Evolutionary conservation across 345 rosid species (phyloP).

Genomic region (Pseudoturritis turrita): DNA sequence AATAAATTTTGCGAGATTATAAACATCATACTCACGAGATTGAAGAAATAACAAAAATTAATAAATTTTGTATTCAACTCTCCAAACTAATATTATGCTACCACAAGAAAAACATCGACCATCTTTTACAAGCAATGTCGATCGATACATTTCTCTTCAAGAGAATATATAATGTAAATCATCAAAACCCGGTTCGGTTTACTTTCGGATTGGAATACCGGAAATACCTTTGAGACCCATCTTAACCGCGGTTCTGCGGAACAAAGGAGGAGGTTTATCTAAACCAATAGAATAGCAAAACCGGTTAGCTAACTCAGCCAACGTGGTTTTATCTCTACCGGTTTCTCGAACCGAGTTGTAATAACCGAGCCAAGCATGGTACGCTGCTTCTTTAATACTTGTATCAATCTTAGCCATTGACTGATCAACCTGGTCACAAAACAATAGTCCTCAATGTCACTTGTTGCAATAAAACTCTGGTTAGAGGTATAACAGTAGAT

Average conservation of each 20-base stretch:
- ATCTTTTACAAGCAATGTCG: no score
- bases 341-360: conserved; percentile 82
- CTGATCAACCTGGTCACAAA: conserved; percentile 51
- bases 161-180: background rate
- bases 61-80: no score
- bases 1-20: no score
- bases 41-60: no score
- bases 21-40: no score
- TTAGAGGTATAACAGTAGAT: background rate
- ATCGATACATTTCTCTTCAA: background rate
- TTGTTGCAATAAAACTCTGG: background rate
- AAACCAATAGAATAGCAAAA: conserved; percentile 81
- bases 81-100: no score
- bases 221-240: conserved; percentile 91
- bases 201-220: conserved; percentile 59
- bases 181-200: conserved; percentile 12
- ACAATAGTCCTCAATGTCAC: conserved; percentile 1
- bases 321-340: conserved; percentile 81
- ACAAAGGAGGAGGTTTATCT: conserved; percentile 67
- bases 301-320: conserved; percentile 72
- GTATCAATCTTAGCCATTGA: conserved; percentile 69
- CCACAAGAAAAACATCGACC: no score
- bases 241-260: conserved; percentile 80
- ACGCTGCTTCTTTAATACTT: conserved; percentile 87
- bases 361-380: conserved; percentile 95